These are phyloP conservation scores for Alternaria conjuncta DNA, from an alignment of 2,329 filamentous ascomycete species.

Conservation along the genomic window DNA sequence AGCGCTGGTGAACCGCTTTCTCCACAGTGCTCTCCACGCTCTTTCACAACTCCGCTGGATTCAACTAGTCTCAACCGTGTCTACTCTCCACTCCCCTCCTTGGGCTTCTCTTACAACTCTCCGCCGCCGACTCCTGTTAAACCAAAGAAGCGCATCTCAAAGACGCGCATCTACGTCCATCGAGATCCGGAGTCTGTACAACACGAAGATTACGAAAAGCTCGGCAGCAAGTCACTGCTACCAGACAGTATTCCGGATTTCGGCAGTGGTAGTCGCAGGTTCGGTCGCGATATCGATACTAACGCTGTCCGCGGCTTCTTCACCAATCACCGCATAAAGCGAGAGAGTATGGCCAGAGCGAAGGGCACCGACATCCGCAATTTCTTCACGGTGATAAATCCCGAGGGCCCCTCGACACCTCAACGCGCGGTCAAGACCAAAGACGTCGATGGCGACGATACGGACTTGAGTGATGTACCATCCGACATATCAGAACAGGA, in stretches of 20 bases:
- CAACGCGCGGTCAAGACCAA: background rate
- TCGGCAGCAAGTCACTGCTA: background rate
- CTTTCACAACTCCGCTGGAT: background rate
- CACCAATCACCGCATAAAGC: background rate
- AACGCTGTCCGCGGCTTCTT: background rate
- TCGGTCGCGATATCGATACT: conserved; percentile 5
- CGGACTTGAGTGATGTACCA: background rate
- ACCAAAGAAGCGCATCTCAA: background rate
- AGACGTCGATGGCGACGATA: no score
- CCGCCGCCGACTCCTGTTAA: background rate
- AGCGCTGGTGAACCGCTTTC: background rate
- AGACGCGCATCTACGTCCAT: background rate
- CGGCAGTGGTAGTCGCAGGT: background rate
- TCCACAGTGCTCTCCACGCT: background rate
- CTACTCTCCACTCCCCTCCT: background rate
- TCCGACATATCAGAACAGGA: background rate
- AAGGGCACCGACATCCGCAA: background rate
- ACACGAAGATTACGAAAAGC: background rate
- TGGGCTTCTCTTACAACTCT: background rate
- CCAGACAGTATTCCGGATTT: background rate
- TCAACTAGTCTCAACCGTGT: background rate
- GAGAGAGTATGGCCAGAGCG: background rate
- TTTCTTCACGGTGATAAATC: background rate
- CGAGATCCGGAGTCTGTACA: background rate
- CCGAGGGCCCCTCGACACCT: background rate